phyloP scores from a whole-genome alignment of 441 rosid genomes.

The Syzygium malaccense region DNA sequence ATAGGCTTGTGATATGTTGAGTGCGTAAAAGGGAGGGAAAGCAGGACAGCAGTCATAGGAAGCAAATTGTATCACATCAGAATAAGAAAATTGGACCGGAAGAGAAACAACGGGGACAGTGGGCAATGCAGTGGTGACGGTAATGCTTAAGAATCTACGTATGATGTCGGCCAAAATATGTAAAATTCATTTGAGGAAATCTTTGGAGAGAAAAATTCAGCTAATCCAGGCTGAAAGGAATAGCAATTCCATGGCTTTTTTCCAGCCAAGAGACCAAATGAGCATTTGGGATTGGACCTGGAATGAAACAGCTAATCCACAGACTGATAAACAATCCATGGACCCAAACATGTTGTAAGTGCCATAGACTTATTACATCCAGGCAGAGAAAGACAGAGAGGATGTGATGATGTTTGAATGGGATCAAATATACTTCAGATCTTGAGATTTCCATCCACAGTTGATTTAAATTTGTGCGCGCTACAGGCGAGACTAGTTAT shows the following conservation, averaged over 20 bases:
- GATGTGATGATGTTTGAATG: background rate
- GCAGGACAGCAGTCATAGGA: background rate
- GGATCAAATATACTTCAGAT: background rate
- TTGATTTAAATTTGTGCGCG: background rate
- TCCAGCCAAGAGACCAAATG: background rate
- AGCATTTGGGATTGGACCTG: background rate
- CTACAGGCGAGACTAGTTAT: background rate
- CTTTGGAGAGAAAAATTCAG: background rate
- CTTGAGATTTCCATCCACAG: background rate
- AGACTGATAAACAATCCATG: background rate
- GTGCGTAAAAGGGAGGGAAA: background rate
- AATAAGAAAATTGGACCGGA: background rate
- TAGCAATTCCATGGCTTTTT: background rate
- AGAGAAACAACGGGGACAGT: background rate
- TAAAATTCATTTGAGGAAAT: background rate
- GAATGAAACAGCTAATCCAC: background rate
- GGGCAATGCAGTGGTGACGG: background rate
- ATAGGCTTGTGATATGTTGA: background rate
- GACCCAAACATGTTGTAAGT: background rate
- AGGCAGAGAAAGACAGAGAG: background rate
- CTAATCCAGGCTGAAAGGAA: background rate
- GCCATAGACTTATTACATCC: background rate
- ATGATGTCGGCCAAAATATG: background rate
- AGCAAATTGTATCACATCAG: background rate
- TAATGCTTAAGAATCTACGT: background rate